Evolutionary conservation across 805 yeast genomes (phyloP).

Genomic region (Zygosaccharomyces lentus): DNA sequence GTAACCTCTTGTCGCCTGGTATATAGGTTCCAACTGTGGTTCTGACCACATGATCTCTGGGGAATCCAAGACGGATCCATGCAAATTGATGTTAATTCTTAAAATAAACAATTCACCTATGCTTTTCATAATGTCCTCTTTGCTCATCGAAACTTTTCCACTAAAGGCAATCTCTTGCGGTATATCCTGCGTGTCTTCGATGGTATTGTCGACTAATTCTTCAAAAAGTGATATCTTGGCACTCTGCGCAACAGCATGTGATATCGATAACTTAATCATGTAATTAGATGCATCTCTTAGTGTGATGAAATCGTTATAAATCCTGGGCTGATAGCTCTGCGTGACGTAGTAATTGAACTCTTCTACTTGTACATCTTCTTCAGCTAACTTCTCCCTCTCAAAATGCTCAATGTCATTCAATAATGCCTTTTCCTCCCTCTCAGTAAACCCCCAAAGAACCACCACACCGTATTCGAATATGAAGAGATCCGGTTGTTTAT

Average conservation of each 20-base stretch:
- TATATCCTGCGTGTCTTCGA: conserved; percentile 94
- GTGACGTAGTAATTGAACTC: conserved; percentile 95
- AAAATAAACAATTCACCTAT: conserved; percentile 93
- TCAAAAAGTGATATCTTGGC: conserved; percentile 94
- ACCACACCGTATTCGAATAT: conserved; percentile 96
- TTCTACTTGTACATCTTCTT: conserved; percentile 86
- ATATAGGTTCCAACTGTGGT: conserved; percentile 95
- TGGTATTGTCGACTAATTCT: conserved; percentile 93
- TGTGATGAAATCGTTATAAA: conserved; percentile 92
- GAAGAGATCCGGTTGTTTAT: conserved; percentile 71
- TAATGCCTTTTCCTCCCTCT: conserved; percentile 77
- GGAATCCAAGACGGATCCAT: conserved; percentile 86
- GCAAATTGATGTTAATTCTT: conserved; percentile 73
- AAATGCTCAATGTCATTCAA: conserved; percentile 81
- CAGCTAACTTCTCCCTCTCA: conserved; percentile 85
- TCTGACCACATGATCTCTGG: conserved; percentile 99
- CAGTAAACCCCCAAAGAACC: conserved; percentile 92
- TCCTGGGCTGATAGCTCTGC: conserved; percentile 89
- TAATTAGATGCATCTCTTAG: conserved; percentile 83
- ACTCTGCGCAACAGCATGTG: conserved; percentile 94
- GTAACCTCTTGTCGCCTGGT: conserved; percentile 95
- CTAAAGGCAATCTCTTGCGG: conserved; percentile 93
- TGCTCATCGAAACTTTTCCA: conserved; percentile 91
- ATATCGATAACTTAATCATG: conserved; percentile 86
- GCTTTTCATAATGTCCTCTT: conserved; percentile 94